Percentiles rank a stretch among this genome's conserved stretches.
phyloP scores from a whole-genome alignment of 1,284 basidiomycete species.

The Cystobasidium pallidum region DNA sequence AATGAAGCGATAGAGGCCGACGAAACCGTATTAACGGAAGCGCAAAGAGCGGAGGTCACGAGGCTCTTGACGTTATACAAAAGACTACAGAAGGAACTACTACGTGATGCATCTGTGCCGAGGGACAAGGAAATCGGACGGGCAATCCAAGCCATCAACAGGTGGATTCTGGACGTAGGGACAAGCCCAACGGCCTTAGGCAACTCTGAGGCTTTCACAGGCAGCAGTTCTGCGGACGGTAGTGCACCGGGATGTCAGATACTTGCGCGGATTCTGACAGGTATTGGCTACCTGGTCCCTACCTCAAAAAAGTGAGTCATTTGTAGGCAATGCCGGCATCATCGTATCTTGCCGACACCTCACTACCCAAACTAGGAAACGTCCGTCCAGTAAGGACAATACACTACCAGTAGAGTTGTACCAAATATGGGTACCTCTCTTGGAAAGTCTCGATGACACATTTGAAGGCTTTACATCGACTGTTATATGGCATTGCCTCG shows the following conservation, averaged over 20 bases:
- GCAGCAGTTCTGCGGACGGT: constrained; percentile 56
- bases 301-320: constrained; percentile 71
- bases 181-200: neutral
- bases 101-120: constrained; percentile 63
- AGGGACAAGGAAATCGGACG: constrained; percentile 58
- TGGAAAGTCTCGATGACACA: constrained; percentile 65
- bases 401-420: constrained; percentile 63
- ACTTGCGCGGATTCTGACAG: constrained; percentile 67
- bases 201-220: neutral
- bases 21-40: neutral
- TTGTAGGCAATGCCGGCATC: too few species aligned
- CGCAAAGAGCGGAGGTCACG: constrained; percentile 40
- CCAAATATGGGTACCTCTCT: constrained; percentile 71
- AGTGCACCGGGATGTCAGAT: constrained; percentile 66
- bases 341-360: neutral
- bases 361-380: constrained; percentile 57
- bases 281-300: constrained; percentile 72
- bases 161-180: constrained; percentile 52
- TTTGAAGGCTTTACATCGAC: constrained; percentile 64
- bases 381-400: constrained; percentile 59
- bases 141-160: constrained; percentile 71
- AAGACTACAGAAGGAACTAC: constrained; percentile 62
- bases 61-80: constrained; percentile 70
- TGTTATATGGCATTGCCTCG: constrained; percentile 63
- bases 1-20: constrained; percentile 61